Percentiles rank a stretch among this genome's conserved stretches.
Evolutionary conservation across 805 yeast species (phyloP).

Genomic region (Candida pseudoglaebosa): DNA sequence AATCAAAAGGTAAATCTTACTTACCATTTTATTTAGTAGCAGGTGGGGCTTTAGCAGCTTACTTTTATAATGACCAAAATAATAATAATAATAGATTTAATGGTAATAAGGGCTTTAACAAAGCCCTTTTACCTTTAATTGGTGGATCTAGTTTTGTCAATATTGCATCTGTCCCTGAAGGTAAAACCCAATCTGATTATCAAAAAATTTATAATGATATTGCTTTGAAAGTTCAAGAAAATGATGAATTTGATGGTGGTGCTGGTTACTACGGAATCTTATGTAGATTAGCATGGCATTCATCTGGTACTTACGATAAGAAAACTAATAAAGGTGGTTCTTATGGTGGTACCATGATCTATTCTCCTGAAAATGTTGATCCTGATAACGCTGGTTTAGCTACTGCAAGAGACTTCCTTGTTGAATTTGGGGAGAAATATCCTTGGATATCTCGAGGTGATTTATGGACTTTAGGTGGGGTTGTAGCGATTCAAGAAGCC

Average conservation of each 20-base stretch:
- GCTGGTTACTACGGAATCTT: slow-evolving; percentile 37
- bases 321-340: slow-evolving; percentile 30
- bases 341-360: slow-evolving; percentile 35
- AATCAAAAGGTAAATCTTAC: neutral
- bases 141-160: slow-evolving; percentile 24
- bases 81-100: slow-evolving; percentile 7
- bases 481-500: slow-evolving; percentile 70
- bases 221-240: slow-evolving; percentile 55
- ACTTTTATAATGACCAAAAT: slow-evolving; percentile 13
- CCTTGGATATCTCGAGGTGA: slow-evolving; percentile 79
- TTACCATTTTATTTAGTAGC: slow-evolving; percentile 10
- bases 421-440: slow-evolving; percentile 51
- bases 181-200: slow-evolving; percentile 47
- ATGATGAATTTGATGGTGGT: slow-evolving; percentile 32
- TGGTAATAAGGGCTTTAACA: slow-evolving; percentile 1
- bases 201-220: slow-evolving; percentile 69
- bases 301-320: slow-evolving; percentile 29
- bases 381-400: slow-evolving; percentile 60
- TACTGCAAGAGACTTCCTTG: slow-evolving; percentile 52
- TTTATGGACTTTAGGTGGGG: slow-evolving; percentile 76
- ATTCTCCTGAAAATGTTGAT: slow-evolving; percentile 28
- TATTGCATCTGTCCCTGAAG: slow-evolving; percentile 33
- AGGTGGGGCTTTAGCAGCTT: slow-evolving; percentile 21
- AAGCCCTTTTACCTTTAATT: slow-evolving; percentile 11
- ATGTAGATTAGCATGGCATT: slow-evolving; percentile 38